phyloP scores from a whole-genome alignment of 805 yeast genomes.

The Candida maris region DNA sequence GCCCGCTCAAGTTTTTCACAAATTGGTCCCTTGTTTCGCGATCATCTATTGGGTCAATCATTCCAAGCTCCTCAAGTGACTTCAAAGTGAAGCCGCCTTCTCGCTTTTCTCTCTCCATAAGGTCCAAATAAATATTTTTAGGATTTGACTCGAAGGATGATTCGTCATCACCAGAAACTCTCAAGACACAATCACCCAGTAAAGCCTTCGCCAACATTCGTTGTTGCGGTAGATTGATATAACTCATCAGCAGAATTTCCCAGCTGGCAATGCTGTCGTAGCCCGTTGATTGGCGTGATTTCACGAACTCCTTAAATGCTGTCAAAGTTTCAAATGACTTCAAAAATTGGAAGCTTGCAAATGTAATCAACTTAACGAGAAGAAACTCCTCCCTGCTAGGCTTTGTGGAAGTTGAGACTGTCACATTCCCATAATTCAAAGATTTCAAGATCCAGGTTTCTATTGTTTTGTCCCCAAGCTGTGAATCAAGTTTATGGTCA shows the following conservation, averaged over 20 bases:
- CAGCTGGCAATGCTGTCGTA: slow-evolving; percentile 32
- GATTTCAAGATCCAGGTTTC: slow-evolving; percentile 35
- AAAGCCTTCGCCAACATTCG: slow-evolving; percentile 40
- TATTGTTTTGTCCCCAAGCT: slow-evolving; percentile 25
- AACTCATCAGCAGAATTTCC: slow-evolving; percentile 41
- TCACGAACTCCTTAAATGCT: slow-evolving; percentile 25
- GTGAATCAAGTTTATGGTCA: slow-evolving; percentile 14
- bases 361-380: slow-evolving; percentile 54
- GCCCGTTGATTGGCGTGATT: slow-evolving; percentile 19
- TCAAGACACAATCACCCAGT: slow-evolving; percentile 36
- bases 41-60: slow-evolving; percentile 72
- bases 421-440: slow-evolving; percentile 24
- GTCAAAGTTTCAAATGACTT: slow-evolving; percentile 18
- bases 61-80: slow-evolving; percentile 23
- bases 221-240: slow-evolving; percentile 47
- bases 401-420: slow-evolving; percentile 13
- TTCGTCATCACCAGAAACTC: slow-evolving; percentile 43
- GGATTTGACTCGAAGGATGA: slow-evolving; percentile 83
- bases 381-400: slow-evolving; percentile 70
- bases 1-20: slow-evolving; percentile 64
- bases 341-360: slow-evolving; percentile 41
- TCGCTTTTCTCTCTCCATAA: slow-evolving; percentile 36
- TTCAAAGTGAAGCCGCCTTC: slow-evolving; percentile 25
- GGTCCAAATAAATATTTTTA: slow-evolving; percentile 42
- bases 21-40: slow-evolving; percentile 67